These are phyloP conservation scores for Fusarium solani-melongenae DNA, from an alignment of 2,329 filamentous ascomycete genomes.

Conservation along the genomic window DNA sequence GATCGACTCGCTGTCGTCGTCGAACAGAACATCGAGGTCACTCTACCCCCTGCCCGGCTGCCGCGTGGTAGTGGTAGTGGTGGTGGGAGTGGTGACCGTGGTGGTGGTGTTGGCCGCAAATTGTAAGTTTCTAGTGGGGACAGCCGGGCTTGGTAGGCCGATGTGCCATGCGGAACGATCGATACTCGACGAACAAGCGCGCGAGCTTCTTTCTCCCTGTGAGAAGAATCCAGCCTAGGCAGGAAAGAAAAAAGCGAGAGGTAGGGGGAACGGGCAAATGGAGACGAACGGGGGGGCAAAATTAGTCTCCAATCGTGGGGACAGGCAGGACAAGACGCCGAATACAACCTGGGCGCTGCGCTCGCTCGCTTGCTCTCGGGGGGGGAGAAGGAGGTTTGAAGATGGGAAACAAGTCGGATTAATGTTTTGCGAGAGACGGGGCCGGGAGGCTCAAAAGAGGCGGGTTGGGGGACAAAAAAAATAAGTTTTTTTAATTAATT, in stretches of 20 bases:
- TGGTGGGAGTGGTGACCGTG: constrained; percentile 42
- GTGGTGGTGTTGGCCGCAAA: constrained; percentile 40
- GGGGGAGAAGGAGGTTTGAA: background rate
- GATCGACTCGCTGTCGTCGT: constrained; percentile 26
- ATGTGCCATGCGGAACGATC: constrained; percentile 35
- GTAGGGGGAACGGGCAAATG: constrained; percentile 15
- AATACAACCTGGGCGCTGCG: constrained; percentile 9
- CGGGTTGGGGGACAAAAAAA: constrained; percentile 2
- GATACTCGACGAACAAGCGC: constrained; percentile 39
- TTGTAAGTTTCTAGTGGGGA: constrained; percentile 39
- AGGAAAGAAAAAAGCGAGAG: constrained; percentile 18
- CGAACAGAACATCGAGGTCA: constrained; percentile 38
- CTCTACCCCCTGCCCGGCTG: constrained; percentile 40
- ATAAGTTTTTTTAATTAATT: constrained; percentile 16
- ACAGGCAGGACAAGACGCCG: constrained; percentile 1
- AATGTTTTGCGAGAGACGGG: constrained; percentile 5
- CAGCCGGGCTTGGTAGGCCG: constrained; percentile 37
- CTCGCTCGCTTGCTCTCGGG: background rate
- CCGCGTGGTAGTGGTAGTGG: constrained; percentile 38
- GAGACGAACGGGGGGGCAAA: background rate
- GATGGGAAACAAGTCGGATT: background rate
- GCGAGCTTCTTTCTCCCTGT: constrained; percentile 19
- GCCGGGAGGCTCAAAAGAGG: background rate
- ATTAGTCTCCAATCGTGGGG: constrained; percentile 5
- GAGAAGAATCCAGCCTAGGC: background rate